A percentile compares a stretch with the other conserved stretches of the same genome.
Conservation (phyloP, 768 basidiomycete species). For the Termitomyces sp. region DNA sequence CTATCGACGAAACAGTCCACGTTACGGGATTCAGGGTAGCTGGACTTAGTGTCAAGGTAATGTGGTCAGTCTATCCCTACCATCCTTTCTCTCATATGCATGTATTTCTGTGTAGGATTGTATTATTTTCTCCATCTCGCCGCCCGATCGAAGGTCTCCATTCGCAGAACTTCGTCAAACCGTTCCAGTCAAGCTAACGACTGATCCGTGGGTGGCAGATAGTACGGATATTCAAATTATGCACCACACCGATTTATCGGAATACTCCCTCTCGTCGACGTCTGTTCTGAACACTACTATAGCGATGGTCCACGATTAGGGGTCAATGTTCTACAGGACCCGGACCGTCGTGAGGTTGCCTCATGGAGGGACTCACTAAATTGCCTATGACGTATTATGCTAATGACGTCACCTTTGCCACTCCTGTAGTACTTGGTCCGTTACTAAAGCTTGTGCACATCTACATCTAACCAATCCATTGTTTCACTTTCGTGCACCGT, state of each 20-base stretch:
- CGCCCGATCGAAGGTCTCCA: slow-evolving; percentile 51
- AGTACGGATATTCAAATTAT: slow-evolving; percentile 29
- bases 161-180: slow-evolving; percentile 60
- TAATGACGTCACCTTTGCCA: slow-evolving; percentile 12
- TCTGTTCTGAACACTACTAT: slow-evolving; percentile 5
- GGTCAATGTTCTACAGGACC: neutral
- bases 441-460: neutral
- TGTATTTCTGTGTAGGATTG: slow-evolving; percentile 46
- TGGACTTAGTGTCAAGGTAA: slow-evolving; percentile 62
- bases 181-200: slow-evolving; percentile 63
- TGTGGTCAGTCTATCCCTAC: slow-evolving; percentile 7
- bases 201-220: slow-evolving; percentile 54
- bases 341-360: too few relatives aligned
- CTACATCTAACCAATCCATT: neutral
- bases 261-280: slow-evolving; percentile 12
- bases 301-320: slow-evolving; percentile 3
- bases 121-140: slow-evolving; percentile 57
- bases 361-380: neutral
- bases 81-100: neutral
- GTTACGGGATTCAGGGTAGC: slow-evolving; percentile 64
- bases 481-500: neutral
- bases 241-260: slow-evolving; percentile 1
- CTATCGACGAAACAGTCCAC: slow-evolving; percentile 42
- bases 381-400: slow-evolving; percentile 3
- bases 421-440: neutral